phyloP scores from a whole-genome alignment of 1,284 basidiomycete genomes.

The Exsudoporus floridanus region DNA sequence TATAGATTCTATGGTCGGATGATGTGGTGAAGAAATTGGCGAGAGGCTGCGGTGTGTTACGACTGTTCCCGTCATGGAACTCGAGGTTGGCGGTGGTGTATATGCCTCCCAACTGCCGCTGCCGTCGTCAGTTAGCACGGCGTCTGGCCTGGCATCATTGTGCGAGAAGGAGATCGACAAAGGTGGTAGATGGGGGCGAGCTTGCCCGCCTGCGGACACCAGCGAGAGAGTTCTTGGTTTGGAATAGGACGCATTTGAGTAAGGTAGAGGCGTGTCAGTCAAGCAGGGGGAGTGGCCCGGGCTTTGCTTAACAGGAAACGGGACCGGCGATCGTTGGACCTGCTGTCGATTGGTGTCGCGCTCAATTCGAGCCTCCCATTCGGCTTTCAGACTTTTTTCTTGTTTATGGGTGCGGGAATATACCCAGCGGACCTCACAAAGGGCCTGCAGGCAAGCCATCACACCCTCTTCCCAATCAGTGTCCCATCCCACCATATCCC shows the following conservation, averaged over 20 bases:
- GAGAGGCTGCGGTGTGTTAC: conserved; percentile 27
- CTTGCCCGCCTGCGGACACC: conserved; percentile 34
- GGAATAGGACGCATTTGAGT: conserved; percentile 1
- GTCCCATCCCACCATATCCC: conserved; percentile 44
- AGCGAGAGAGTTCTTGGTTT: conserved; percentile 28
- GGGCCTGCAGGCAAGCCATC: conserved; percentile 65
- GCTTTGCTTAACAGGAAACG: conserved; percentile 28
- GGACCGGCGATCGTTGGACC: conserved; percentile 28
- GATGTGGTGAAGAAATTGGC: conserved; percentile 21
- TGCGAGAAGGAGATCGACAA: conserved; percentile 31
- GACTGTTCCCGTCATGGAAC: conserved; percentile 39
- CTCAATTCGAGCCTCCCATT: conserved; percentile 55
- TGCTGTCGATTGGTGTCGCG: conserved; percentile 22
- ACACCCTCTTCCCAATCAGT: conserved; percentile 67
- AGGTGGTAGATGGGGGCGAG: conserved; percentile 31
- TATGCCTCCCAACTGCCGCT: conserved; percentile 55
- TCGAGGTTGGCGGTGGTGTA: conserved; percentile 55
- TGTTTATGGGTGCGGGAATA: conserved; percentile 74
- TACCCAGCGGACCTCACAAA: conserved; percentile 78
- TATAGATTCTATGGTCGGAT: conserved; percentile 4
- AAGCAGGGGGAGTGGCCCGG: conserved; percentile 33
- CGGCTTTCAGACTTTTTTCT: conserved; percentile 57
- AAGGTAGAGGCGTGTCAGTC: conserved; percentile 22
- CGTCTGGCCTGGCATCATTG: conserved; percentile 48
- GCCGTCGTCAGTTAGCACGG: conserved; percentile 47